phyloP scores from a whole-genome alignment of 257 asterid genomes.

The Scutellaria baicalensis region DNA sequence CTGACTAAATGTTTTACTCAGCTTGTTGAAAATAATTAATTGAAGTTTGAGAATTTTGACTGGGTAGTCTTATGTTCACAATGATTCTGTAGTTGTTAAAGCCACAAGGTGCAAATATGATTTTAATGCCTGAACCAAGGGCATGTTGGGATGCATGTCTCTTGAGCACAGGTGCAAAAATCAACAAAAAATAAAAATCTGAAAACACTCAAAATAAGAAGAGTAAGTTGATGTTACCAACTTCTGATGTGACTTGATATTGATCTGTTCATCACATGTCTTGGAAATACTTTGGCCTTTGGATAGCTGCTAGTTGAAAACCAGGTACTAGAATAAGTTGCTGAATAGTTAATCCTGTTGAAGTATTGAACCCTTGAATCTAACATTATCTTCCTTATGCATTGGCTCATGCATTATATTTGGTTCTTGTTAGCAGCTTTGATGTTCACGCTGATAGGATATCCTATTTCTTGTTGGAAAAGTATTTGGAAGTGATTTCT shows the following conservation, averaged over 20 bases:
- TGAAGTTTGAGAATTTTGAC: neutral
- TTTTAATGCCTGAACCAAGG: too few species aligned
- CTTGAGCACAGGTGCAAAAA: too few species aligned
- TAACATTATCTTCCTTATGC: neutral
- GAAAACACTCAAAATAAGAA: too few species aligned
- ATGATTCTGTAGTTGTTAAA: neutral
- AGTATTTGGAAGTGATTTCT: neutral
- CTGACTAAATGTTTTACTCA: neutral
- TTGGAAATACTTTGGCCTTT: neutral
- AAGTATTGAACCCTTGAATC: neutral
- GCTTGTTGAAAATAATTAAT: neutral
- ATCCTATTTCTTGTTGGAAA: neutral
- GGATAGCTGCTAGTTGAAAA: too few species aligned
- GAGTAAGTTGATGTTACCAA: too few species aligned
- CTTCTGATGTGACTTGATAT: neutral
- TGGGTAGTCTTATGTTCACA: neutral
- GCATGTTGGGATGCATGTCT: too few species aligned
- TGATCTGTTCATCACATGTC: neutral
- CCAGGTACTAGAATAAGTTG: too few species aligned
- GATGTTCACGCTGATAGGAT: neutral
- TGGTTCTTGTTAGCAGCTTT: too few species aligned
- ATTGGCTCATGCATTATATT: neutral
- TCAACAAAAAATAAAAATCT: too few species aligned
- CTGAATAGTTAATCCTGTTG: too few species aligned
- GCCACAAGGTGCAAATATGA: too few species aligned